Evolutionary conservation across 169 alveolate genomes (phyloP).

Genomic region (Plasmodium malariae): DNA sequence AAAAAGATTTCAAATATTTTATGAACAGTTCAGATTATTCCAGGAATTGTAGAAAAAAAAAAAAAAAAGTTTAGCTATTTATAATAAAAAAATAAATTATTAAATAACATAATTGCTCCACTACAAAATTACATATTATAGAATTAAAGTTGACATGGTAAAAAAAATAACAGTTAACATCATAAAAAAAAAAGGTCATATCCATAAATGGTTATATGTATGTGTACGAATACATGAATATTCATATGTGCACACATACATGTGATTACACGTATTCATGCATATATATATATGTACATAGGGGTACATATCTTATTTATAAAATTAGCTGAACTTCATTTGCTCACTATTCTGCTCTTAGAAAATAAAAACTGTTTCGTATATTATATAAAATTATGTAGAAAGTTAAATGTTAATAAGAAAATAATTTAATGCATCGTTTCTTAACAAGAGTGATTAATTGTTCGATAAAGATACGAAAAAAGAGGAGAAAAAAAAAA

Average conservation of each 20-base stretch:
- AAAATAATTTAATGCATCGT: neutral
- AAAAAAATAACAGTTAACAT: neutral
- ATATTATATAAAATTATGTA: neutral
- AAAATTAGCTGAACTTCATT: slow-evolving; percentile 2
- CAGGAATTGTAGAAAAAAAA: slow-evolving; percentile 1
- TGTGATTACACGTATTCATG: neutral
- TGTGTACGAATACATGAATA: neutral
- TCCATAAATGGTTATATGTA: neutral
- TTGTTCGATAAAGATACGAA: neutral
- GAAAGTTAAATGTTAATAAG: neutral
- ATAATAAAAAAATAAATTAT: neutral
- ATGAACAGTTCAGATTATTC: neutral
- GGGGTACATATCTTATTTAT: neutral
- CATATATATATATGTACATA: slow-evolving; percentile 2
- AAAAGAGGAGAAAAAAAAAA: neutral
- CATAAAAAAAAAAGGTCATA: neutral
- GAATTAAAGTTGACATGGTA: neutral
- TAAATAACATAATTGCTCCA: neutral
- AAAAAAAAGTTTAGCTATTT: neutral
- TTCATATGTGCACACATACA: neutral
- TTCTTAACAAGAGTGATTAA: neutral
- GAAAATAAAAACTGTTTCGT: neutral
- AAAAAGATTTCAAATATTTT: slow-evolving; percentile 28
- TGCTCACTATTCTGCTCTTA: neutral
- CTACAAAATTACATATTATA: slow-evolving; percentile 1